Conservation (phyloP, 257 asterid genomes). For the Handroanthus guayacan region DNA sequence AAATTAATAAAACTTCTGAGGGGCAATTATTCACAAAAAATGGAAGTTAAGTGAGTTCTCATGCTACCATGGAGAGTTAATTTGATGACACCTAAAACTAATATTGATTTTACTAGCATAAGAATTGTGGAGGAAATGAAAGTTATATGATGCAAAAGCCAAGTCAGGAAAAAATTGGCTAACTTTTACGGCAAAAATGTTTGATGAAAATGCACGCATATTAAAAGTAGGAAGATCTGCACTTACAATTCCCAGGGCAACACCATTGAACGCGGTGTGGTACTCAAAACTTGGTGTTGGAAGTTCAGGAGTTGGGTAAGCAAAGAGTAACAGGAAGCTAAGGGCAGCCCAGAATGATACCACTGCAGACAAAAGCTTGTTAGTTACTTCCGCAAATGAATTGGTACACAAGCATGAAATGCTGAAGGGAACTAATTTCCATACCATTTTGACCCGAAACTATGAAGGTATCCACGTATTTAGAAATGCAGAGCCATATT, state of each 20-base stretch:
- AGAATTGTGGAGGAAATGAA: not conserved
- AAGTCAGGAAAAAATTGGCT: not conserved
- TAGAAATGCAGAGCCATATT: conserved; percentile 75
- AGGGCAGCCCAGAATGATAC: conserved; percentile 81
- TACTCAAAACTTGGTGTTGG: conserved; percentile 96
- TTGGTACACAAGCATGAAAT: conserved; percentile 3
- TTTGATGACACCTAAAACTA: not conserved
- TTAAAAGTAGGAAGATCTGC: conserved; percentile 19
- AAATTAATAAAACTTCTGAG: conserved; percentile 9
- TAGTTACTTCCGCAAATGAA: not conserved
- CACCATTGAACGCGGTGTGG: conserved; percentile 91
- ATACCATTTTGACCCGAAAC: conserved; percentile 88
- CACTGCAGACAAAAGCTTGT: conserved; percentile 61
- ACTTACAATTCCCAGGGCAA: conserved; percentile 94
- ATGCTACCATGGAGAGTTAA: not conserved
- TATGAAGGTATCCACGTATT: conserved; percentile 64
- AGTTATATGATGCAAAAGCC: conserved; percentile 2
- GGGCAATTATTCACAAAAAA: not conserved
- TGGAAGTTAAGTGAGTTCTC: not conserved
- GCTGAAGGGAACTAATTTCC: conserved; percentile 21
- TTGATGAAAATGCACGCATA: not conserved
- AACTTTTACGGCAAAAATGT: conserved; percentile 26
- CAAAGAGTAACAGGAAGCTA: conserved; percentile 90
- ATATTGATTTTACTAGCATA: conserved; percentile 10
- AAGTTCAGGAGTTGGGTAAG: conserved; percentile 93